These are phyloP conservation scores for Botryotinia convoluta DNA, from an alignment of 2,329 filamentous ascomycete genomes.

Conservation along the genomic window DNA sequence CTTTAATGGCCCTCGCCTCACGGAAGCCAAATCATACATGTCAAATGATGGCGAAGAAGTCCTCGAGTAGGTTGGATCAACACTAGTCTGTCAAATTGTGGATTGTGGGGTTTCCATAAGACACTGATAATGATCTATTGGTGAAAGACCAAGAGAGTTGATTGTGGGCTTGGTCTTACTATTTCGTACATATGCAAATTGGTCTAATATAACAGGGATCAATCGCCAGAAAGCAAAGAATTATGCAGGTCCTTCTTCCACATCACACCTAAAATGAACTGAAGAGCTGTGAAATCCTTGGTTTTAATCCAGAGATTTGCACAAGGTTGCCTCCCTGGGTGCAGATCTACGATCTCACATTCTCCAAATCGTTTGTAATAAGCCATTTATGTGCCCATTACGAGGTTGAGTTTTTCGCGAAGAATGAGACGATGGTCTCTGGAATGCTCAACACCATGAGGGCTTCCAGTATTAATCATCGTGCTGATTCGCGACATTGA, in stretches of 20 bases:
- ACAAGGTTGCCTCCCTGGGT: slow-evolving; percentile 14
- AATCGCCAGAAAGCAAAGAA: neutral
- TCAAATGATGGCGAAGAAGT: slow-evolving; percentile 21
- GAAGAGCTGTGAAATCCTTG: neutral
- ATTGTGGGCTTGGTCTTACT: slow-evolving; percentile 18
- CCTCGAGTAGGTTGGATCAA: slow-evolving; percentile 28
- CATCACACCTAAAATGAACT: neutral
- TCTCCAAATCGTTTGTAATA: slow-evolving; percentile 8
- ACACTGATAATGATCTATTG: slow-evolving; percentile 19
- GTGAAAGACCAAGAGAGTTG: neutral
- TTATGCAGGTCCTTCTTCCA: slow-evolving; percentile 17
- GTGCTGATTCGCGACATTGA: neutral
- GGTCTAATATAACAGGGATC: slow-evolving; percentile 16
- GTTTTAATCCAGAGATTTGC: slow-evolving; percentile 4
- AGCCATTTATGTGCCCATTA: slow-evolving; percentile 5
- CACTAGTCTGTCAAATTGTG: slow-evolving; percentile 21
- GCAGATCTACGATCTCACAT: slow-evolving; percentile 17
- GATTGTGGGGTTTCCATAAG: slow-evolving; percentile 26
- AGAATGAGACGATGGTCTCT: slow-evolving; percentile 13
- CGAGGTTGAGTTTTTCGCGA: slow-evolving; percentile 7
- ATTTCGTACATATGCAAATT: slow-evolving; percentile 19
- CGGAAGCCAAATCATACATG: slow-evolving; percentile 16
- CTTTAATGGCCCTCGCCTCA: slow-evolving; percentile 25
- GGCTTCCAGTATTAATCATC: neutral
- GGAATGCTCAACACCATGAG: slow-evolving; percentile 16